Evolutionary conservation across 306 rosid species (phyloP), one percentile per base, ranked within the genome.

Genomic region (Parietaria judaica): DNA sequence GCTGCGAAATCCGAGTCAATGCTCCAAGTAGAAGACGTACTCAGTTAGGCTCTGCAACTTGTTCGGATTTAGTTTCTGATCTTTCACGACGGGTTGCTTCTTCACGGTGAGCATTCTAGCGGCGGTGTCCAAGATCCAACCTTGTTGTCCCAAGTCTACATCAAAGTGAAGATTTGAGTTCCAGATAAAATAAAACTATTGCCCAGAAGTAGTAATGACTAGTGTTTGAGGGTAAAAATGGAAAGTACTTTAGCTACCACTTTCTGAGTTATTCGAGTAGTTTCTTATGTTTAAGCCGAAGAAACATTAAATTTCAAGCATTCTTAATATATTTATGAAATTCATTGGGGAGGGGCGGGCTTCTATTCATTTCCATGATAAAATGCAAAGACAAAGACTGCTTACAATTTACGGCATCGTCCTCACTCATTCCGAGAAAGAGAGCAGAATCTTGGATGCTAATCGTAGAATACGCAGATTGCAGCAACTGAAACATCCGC

Each of bases 1-100:
- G 49, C 58, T 10, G 39, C 6, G 70, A 67, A 66, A 3, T n/a
- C 13, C 67, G 45, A 41, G 45, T 78, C 73, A 83, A 67, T 94
- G 99, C 86, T 88, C 95, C 0, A 86, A 85, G 68, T 86, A 95
- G 80, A 84, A 94, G 39, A 88, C 94, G 59, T 86, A 88, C 80
- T 94, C 99, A 3, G 94, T 94, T 81, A 94, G 74, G 56, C 80
- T 82, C 84, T 94, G 97, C 83, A 88, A 76, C 80, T 84, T 88
- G 56, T 87, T 65, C 14, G 86, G 83, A 70, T 86, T 88, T 31
- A 88, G 80, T 70, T 82, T 94, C 90, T 94, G 97, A 80, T 86
- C 86, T 0, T 79, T 78, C 72, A 76, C 74, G 14, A 69, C 54
- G 67, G 80, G 67, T 56, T 79, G 95, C 81, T 82, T 88, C 82